Evolutionary conservation across 495 filamentous ascomycete genomes (phyloP), one percentile per base, ranked within the genome.

Genomic region (Lophium mytilinum): DNA sequence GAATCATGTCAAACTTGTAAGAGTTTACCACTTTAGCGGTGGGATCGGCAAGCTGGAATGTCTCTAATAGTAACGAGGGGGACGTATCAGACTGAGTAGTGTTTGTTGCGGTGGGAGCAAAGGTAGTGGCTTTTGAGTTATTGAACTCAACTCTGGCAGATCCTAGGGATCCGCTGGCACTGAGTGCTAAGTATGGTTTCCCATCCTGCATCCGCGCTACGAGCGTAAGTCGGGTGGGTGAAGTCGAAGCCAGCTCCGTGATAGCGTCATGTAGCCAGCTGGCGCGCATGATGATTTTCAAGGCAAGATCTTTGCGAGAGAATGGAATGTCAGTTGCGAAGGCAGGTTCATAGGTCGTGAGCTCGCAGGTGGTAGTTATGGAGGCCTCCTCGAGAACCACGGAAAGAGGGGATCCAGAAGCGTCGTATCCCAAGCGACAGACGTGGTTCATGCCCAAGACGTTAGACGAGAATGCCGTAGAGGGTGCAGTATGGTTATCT

Each of bases 231-330:
- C 73, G 69, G 58, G 77, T 78, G 0, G 88, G 89, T 37, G 71
- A 78, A 11, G 88, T 84, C 0, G 86, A 83, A n/a, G 82, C 81
- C 5, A 96, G 79, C 69, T 96, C 90, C 17, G 77, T 79, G 60
- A 95, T 77, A n/a, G 87, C 85, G 68, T 95, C 89, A 51, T 89
- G 79, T 12, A 96, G 78, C 81, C 83, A 90, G 52, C 80, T 79
- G 35, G 87, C 81, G 53, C 87, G 85, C 84, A 94, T 96, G 70
- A 98, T 97, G 52, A 96, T 88, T 63, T 98, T 98, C 74, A 93
- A 87, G 37, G 83, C 78, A 5, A 96, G 77, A 37, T 82, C 78
- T 40, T 91, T 82, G 37, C 87, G 81, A 65, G 88, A 81, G 35
- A 96, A 83, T 9, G 91, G 92, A 36, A 97, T 95, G 51, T 93